A percentile compares a stretch with the other conserved stretches of the same genome.
phyloP scores from a whole-genome alignment of 495 filamentous ascomycete species.

The Aspergillus nidulans region DNA sequence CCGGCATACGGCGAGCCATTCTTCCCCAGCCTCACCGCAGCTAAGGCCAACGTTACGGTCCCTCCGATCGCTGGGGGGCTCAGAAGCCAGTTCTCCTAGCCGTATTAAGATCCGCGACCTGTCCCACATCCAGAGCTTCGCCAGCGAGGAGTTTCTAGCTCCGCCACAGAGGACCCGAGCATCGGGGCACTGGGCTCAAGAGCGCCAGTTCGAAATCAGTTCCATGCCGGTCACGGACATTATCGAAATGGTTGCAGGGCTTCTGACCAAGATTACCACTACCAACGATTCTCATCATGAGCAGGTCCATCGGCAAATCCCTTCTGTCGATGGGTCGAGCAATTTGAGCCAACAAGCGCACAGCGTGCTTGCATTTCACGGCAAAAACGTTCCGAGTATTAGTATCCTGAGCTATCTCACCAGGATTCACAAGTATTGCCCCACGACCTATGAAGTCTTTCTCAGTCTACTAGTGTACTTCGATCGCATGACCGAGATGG shows the following conservation, averaged over 20 bases:
- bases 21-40: constrained; percentile 50
- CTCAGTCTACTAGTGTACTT: constrained; percentile 95
- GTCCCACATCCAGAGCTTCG: constrained; percentile 85
- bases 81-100: constrained; percentile 59
- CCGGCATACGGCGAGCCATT: constrained; percentile 19
- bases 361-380: constrained; percentile 97
- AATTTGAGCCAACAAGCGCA: constrained; percentile 74
- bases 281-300: constrained; percentile 96
- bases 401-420: constrained; percentile 94
- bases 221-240: constrained; percentile 96
- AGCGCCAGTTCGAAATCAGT: constrained; percentile 86
- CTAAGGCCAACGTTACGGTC: constrained; percentile 50
- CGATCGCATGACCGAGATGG: constrained; percentile 95
- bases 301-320: constrained; percentile 65
- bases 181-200: constrained; percentile 44
- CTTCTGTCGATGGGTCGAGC: constrained; percentile 57
- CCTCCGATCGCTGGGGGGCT: constrained; percentile 46
- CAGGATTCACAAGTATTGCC: constrained; percentile 98
- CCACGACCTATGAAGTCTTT: constrained; percentile 98
- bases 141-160: constrained; percentile 64
- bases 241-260: constrained; percentile 99
- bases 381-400: constrained; percentile 97
- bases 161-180: constrained; percentile 41
- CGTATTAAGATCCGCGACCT: constrained; percentile 81
- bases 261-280: constrained; percentile 95